Conservation (phyloP, 2,329 filamentous ascomycete genomes). For the Raffaelea arxii region DNA sequence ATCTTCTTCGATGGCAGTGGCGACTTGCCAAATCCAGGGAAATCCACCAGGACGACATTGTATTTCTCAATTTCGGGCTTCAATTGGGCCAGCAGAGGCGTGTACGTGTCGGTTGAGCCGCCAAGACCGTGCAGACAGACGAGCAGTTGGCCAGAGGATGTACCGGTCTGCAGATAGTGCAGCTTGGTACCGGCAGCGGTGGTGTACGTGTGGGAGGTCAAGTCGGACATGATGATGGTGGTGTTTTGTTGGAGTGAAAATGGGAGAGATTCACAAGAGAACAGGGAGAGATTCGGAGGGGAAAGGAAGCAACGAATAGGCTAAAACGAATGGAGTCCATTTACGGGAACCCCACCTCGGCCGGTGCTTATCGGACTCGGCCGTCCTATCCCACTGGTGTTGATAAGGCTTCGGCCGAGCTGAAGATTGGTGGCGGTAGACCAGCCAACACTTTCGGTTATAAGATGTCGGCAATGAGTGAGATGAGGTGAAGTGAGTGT, state of each 20-base stretch:
- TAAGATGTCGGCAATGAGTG: no score
- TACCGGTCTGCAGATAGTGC: constrained; percentile 18
- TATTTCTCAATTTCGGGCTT: constrained; percentile 9
- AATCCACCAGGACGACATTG: constrained; percentile 16
- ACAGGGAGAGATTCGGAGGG: no score
- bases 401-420: constrained; percentile 1
- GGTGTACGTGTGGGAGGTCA: constrained; percentile 8
- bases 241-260: background rate
- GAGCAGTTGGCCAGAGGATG: constrained; percentile 14
- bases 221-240: background rate
- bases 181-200: constrained; percentile 15
- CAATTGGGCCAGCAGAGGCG: constrained; percentile 13
- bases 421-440: background rate
- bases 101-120: constrained; percentile 15
- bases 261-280: background rate
- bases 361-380: background rate
- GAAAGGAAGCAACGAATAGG: no score
- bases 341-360: no score
- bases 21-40: constrained; percentile 20
- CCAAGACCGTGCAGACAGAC: constrained; percentile 20
- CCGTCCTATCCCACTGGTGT: no score
- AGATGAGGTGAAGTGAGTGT: no score
- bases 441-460: no score
- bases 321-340: no score
- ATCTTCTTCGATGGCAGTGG: constrained; percentile 8